Evolutionary conservation across 805 yeast species (phyloP), one percentile per base, ranked within the genome.

Genomic region (Blastobotrys robertii): DNA sequence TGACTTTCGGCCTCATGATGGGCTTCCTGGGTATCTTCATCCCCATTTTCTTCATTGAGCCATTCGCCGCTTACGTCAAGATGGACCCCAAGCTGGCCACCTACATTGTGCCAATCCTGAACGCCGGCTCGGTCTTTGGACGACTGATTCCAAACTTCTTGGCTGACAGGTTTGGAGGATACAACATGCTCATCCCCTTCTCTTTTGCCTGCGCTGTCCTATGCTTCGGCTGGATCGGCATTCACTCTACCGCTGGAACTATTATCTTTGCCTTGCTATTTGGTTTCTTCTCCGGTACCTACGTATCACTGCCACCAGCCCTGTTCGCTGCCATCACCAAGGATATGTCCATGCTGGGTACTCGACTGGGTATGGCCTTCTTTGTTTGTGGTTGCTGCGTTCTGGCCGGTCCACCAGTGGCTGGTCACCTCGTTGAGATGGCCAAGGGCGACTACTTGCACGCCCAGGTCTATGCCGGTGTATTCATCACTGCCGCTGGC

Each of bases 311-410:
- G 12, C 54, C 59, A 37, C 58, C 62, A 8, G 53, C 60, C 2
- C 47, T 55, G 40, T 39, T 59, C 10, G 58, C 59, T 8, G 42
- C 48, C 11, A 52, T 56, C 30, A 51, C 63, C 15, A 46, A 52
- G 3, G 72, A 70, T 13, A 73, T 77, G 1, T 62, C 67, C 42
- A 71, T 72, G 40, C 39, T 55, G 2, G 62, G 64, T 3, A 49
- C 57, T 3, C 49, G 64, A 14, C 79, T 84, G 84, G 84, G 84
- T 2, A 44, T 76, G 34, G 73, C 85, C 1, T 65, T 84, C 30
- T 66, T 72, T 11, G 49, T 69, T 4, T 79, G 80, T 31, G 72
- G 88, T 1, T 67, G 73, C 50, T 76, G 72, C 3, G 37, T 51
- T n/a, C 45, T 60, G 8, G 46, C 47, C 4, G 64, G 63, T 3